Conservation (phyloP, 176 grass and related monocot genomes). For the Musa itinerans region DNA sequence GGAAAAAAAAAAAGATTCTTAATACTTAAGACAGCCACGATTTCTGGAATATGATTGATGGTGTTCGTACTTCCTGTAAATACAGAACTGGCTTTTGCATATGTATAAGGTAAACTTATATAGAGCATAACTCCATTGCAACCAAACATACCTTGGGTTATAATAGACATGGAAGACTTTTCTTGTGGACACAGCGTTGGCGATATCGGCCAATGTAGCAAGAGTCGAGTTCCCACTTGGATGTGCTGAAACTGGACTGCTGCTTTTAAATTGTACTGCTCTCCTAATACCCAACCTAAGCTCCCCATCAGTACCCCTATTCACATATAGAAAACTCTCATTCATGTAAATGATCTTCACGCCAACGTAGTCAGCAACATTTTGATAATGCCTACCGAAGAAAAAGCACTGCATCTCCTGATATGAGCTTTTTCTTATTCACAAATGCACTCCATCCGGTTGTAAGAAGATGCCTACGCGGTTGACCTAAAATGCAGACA, state of each 20-base stretch:
- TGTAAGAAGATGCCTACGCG: constrained; percentile 95
- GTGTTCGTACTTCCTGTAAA: too few species aligned
- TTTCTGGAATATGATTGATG: too few species aligned
- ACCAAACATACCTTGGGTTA: constrained; percentile 55
- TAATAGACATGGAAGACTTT: constrained; percentile 72
- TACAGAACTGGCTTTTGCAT: too few species aligned
- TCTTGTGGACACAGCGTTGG: constrained; percentile 45
- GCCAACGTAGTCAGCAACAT: background rate
- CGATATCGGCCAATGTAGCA: constrained; percentile 28
- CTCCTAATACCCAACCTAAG: constrained; percentile 83
- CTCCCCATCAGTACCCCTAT: constrained; percentile 75
- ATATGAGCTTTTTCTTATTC: constrained; percentile 92
- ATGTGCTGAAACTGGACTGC: constrained; percentile 22
- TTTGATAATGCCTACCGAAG: constrained; percentile 41
- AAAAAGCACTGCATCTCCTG: constrained; percentile 87
- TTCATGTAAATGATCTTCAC: background rate
- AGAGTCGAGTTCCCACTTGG: constrained; percentile 27
- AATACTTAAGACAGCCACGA: background rate
- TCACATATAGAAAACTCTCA: background rate
- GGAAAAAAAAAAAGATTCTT: background rate
- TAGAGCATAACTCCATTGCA: background rate
- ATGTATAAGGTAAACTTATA: too few species aligned
- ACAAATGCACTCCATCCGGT: constrained; percentile 99
- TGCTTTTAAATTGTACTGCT: constrained; percentile 56
- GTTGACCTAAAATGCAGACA: constrained; percentile 61